Percentiles rank a stretch among this genome's conserved stretches.
Evolutionary conservation across 2,329 filamentous ascomycete species (phyloP).

Genomic region (Pleomassaria siparia): DNA sequence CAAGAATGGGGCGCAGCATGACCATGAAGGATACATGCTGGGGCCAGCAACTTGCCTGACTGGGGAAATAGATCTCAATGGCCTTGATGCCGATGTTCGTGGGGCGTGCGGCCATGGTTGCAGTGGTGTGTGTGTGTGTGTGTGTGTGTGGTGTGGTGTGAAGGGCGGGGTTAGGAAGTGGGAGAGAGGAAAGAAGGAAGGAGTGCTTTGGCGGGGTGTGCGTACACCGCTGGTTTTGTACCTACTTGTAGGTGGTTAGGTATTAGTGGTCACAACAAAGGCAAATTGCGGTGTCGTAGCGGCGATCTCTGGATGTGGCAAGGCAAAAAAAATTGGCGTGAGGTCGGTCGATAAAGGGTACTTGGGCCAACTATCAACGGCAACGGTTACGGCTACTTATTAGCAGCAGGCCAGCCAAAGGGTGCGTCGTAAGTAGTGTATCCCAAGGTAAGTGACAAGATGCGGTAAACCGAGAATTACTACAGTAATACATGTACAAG

Average conservation of each 20-base stretch:
- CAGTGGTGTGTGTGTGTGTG: constrained; percentile 36
- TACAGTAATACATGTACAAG: too few relatives aligned
- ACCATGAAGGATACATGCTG: constrained; percentile 2
- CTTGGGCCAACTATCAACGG: too few relatives aligned
- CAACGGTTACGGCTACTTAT: too few relatives aligned
- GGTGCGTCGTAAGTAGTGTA: too few relatives aligned
- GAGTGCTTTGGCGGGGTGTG: constrained; percentile 20
- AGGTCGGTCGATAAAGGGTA: constrained; percentile 14
- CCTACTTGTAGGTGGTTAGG: constrained; percentile 19
- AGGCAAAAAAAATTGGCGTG: constrained; percentile 20
- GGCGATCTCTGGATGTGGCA: constrained; percentile 33
- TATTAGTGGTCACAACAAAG: constrained; percentile 26
- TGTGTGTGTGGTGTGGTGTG: constrained; percentile 38
- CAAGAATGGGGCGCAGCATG: constrained; percentile 14
- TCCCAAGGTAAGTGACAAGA: too few relatives aligned
- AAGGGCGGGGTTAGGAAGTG: constrained; percentile 16
- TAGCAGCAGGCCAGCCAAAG: too few relatives aligned
- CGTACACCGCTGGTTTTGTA: constrained; percentile 41
- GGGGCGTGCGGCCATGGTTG: constrained; percentile 49
- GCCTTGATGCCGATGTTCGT: constrained; percentile 57
- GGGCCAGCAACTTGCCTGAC: constrained; percentile 45
- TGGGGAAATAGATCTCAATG: constrained; percentile 58
- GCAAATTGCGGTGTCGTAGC: constrained; percentile 40
- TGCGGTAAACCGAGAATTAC: too few relatives aligned
- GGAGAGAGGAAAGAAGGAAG: constrained; percentile 9